Evolutionary conservation across 495 filamentous ascomycete genomes (phyloP).

Genomic region (Trichoderma gamsii): DNA sequence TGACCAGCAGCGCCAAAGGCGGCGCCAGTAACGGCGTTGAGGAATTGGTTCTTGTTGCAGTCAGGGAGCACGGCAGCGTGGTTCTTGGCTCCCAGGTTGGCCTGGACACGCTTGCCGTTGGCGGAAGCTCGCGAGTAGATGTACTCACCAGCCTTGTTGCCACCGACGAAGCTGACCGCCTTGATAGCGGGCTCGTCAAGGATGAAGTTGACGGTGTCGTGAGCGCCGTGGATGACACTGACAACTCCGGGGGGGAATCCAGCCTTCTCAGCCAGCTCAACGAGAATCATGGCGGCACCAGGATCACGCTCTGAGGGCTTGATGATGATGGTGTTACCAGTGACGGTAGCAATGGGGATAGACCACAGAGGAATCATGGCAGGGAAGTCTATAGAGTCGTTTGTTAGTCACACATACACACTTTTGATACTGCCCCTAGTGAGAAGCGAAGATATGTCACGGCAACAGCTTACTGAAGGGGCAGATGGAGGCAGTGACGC

Average conservation of each 20-base stretch:
- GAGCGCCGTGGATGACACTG: conserved; percentile 89
- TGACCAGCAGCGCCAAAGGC: conserved; percentile 97
- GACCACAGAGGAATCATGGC: conserved; percentile 99
- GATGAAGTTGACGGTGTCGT: conserved; percentile 93
- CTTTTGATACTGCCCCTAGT: too few relatives aligned
- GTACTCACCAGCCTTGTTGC: conserved; percentile 95
- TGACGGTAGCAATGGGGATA: conserved; percentile 89
- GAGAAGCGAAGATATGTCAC: neutral
- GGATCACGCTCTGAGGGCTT: conserved; percentile 98
- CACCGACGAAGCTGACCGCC: conserved; percentile 95
- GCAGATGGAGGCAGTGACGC: conserved; percentile 94
- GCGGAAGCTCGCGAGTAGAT: conserved; percentile 90
- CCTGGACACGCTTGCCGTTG: conserved; percentile 89
- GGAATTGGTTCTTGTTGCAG: conserved; percentile 94
- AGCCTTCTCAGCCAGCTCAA: conserved; percentile 82
- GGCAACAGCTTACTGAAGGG: conserved; percentile 76
- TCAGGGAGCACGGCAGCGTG: conserved; percentile 93
- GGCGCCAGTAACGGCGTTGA: conserved; percentile 90
- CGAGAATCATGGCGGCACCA: conserved; percentile 97
- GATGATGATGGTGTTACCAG: conserved; percentile 87
- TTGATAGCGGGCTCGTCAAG: conserved; percentile 94
- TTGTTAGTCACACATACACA: conserved; percentile 19
- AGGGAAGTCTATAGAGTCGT: conserved; percentile 67
- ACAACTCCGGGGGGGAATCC: conserved; percentile 92
- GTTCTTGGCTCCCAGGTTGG: conserved; percentile 98